Base-by-base conservation (phyloP, 208 protist species). In the Naegleria lovaniensis region DNA sequence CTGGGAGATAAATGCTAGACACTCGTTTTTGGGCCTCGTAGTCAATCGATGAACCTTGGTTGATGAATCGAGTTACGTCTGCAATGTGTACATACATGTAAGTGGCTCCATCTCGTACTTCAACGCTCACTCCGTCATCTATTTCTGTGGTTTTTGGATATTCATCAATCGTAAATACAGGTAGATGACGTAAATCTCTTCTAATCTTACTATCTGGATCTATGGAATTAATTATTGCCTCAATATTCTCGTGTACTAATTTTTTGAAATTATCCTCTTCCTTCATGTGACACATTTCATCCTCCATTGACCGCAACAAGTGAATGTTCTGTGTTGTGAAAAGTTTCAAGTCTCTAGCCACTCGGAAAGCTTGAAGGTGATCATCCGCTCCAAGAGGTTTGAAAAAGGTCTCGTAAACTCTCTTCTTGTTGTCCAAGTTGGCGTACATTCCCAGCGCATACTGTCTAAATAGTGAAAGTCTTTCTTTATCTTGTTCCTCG, bases 81-180 rank as follows among this genome's bases (percentile, higher is more conserved):
- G 85, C 85, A 40, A 89, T 89, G 29, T 89, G 85, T 39, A 89
- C 43, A 67, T 89, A 89, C 13, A 89, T 33, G 15, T 58, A 58
- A 13, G 36, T 5, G 19, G 4, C 29, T 16, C 48, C 48, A 40
- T 67, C 22, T 25, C 4, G 38, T 41, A 40, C n/a, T 67, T 89
- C 85, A 19, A 89, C 25, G 40, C 85, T 89, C 16, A 89, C 33
- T 38, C 48, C 85, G 39, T 89, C 85, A 89, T 89, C 85, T 29
- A 89, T 40, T 41, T 89, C 85, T 67, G 25, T 40, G 9, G 85
- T 89, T 67, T 25, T 11, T 41, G 41, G 29, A 58, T 88, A 88
- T 36, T 67, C 48, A 9, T 89, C 85, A 41, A 89, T 67, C 0
- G 85, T 67, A 29, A 41, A 89, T 19, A 67, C 41, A 29, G 13